Conservation (phyloP, 257 asterid species). For the Solanum gandarillasii region DNA sequence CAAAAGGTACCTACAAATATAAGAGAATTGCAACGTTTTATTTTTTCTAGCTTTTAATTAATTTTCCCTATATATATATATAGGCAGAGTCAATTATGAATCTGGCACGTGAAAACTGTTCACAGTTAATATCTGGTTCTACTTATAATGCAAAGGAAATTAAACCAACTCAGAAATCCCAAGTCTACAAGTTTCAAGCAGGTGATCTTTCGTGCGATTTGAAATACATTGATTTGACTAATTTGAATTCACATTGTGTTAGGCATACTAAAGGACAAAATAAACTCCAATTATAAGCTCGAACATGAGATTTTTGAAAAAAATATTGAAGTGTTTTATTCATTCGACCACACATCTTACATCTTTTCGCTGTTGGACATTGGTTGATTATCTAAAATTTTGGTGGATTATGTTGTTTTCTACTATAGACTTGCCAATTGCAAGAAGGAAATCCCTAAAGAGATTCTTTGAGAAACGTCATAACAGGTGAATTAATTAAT, state of each 20-base stretch:
- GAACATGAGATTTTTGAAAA: neutral
- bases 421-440: neutral
- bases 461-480: slow-evolving; percentile 14
- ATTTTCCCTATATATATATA: no score
- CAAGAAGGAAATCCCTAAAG: slow-evolving; percentile 3
- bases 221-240: neutral
- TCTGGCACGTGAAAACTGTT: neutral
- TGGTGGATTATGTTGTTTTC: neutral
- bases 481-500: neutral
- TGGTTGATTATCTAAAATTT: neutral
- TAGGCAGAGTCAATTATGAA: slow-evolving; percentile 1
- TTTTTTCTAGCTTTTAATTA: neutral
- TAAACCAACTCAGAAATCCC: neutral
- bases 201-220: neutral
- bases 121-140: neutral
- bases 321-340: neutral
- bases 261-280: neutral
- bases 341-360: neutral
- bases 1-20: neutral
- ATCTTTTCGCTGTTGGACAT: neutral
- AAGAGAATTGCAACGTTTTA: neutral
- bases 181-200: neutral
- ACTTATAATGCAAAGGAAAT: neutral
- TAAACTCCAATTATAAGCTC: no score
- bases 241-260: neutral